Evolutionary conservation across 2,329 filamentous ascomycete genomes (phyloP).

Genomic region (Stachybotrys echinatus): DNA sequence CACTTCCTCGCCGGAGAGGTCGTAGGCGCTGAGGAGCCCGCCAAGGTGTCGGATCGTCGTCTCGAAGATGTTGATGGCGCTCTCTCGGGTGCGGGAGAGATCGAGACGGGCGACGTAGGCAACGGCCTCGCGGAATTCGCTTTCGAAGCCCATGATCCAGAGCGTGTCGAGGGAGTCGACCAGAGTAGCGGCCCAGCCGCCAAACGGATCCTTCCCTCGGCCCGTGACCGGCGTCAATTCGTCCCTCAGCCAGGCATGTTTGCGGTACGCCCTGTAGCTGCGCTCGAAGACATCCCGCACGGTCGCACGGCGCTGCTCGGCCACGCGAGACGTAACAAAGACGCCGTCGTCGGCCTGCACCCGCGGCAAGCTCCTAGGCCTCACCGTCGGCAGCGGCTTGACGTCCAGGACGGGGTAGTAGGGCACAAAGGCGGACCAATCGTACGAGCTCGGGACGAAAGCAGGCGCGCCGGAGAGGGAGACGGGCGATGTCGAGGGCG

Average conservation of each 20-base stretch:
- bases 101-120: slow-evolving; percentile 51
- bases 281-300: slow-evolving; percentile 47
- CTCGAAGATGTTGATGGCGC: slow-evolving; percentile 58
- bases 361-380: slow-evolving; percentile 14
- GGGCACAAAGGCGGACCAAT: neutral
- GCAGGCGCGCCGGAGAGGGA: too few relatives aligned
- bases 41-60: slow-evolving; percentile 65
- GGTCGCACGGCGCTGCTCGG: slow-evolving; percentile 30
- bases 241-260: slow-evolving; percentile 57
- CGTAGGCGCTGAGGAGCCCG: slow-evolving; percentile 60
- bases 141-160: slow-evolving; percentile 62
- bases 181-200: slow-evolving; percentile 60
- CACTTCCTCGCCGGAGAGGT: slow-evolving; percentile 50
- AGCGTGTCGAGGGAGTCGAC: slow-evolving; percentile 61
- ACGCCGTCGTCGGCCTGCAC: slow-evolving; percentile 34
- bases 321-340: slow-evolving; percentile 19
- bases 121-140: slow-evolving; percentile 59
- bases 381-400: slow-evolving; percentile 27
- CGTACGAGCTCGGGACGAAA: neutral
- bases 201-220: slow-evolving; percentile 48
- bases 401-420: neutral
- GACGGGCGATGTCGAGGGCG: neutral
- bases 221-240: slow-evolving; percentile 54
- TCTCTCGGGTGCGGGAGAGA: slow-evolving; percentile 43
- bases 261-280: slow-evolving; percentile 56